Percentiles rank a stretch among this genome's conserved stretches.
Conservation (phyloP, 306 rosid genomes). For the Cucumis sativus region Cucumber_9930_V3 NC_026661.2:22242501-22243000, state of each 20-base stretch:
- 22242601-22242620: neutral
- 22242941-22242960: constrained; percentile 23
- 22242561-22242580: neutral
- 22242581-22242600: neutral
- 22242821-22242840: constrained; percentile 65
- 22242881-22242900: constrained; percentile 21
- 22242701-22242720: constrained; percentile 8
- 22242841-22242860: constrained; percentile 45
- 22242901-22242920: constrained; percentile 14
- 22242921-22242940: constrained; percentile 18
- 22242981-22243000: constrained; percentile 25
- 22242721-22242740: constrained; percentile 7
- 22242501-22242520: neutral
- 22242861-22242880: constrained; percentile 23
- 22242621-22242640: neutral
- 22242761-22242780: constrained; percentile 34
- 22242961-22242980: constrained; percentile 8
- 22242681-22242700: constrained; percentile 9
- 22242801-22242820: constrained; percentile 16
- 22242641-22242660: neutral
- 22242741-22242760: neutral
- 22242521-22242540: neutral
- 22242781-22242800: constrained; percentile 27
- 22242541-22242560: neutral
- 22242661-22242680: constrained; percentile 15